Evolutionary conservation across 805 yeast species (phyloP).

Genomic region (Monosporozyma servazzii): DNA sequence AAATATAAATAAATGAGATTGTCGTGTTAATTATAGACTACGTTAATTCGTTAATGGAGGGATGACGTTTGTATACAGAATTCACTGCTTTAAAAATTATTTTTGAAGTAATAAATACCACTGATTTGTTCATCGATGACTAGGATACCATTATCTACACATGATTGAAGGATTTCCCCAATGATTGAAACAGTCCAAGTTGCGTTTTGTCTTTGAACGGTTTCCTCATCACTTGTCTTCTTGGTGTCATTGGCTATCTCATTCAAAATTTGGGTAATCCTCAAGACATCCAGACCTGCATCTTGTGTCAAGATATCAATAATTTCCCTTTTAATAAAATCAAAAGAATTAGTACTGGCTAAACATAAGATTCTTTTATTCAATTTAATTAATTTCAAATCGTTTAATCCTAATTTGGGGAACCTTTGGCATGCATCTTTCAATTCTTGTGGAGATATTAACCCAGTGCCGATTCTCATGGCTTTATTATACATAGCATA

Average conservation of each 20-base stretch:
- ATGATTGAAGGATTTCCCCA: conserved; percentile 51
- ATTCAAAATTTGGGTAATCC: conserved; percentile 21
- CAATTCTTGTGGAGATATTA: conserved; percentile 64
- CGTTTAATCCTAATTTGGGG: conserved; percentile 43
- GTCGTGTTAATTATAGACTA: background rate
- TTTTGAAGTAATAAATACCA: conserved; percentile 56
- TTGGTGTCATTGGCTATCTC: conserved; percentile 5
- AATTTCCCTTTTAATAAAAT: conserved; percentile 23
- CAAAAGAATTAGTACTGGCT: conserved; percentile 26
- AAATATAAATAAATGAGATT: background rate
- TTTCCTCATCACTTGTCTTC: background rate
- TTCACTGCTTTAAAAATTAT: conserved; percentile 29
- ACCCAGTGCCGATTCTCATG: conserved; percentile 53
- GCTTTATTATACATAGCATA: conserved; percentile 57
- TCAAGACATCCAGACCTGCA: conserved; percentile 26
- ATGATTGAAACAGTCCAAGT: conserved; percentile 59
- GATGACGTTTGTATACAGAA: background rate
- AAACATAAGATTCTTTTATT: conserved; percentile 31
- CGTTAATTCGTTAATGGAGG: background rate
- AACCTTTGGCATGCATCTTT: conserved; percentile 51
- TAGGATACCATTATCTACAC: conserved; percentile 47
- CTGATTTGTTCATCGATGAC: conserved; percentile 60
- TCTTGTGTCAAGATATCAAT: conserved; percentile 15
- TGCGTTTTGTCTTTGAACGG: background rate
- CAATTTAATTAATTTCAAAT: conserved; percentile 31